Base-by-base conservation (phyloP, 1,139 yeast species). In the Debaryomycetaceae sp. region DNA sequence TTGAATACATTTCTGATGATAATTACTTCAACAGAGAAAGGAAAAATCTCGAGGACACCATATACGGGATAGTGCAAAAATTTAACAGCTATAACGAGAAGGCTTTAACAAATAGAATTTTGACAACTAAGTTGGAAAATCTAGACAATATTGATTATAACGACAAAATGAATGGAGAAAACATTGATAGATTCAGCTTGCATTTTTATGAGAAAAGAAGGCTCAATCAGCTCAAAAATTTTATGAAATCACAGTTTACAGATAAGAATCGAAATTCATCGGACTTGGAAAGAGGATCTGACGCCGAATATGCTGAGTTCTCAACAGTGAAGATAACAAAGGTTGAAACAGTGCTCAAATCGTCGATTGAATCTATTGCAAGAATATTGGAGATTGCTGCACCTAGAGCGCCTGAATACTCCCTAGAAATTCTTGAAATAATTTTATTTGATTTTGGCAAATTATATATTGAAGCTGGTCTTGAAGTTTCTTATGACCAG, bases 321-420 rank as follows among this genome's bases (percentile, higher is more conserved):
- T 51, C 62, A 1, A 56, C 62, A 8, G 60, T 78, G 38, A 69
- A 69, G 30, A 53, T 81, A 11, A 55, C 65, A 13, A 66, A 71
- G 31, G 81, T 87, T 3, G 92, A 87, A 50, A 67, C 73, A 1
- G 75, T 87, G 43, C 65, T 89, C 33, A 81, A 81, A 48, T 78
- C 87, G 24, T 75, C 84, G 4, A 87, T 89, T 24, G 98, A 91
- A 60, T 76, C 92, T 1, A 70, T 88, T 5, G 85, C 95, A 3
- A 72, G 98, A 53, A 71, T 84, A 5, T 75, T 87, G 53, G 96
- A 88, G 53, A 64, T 91, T 39, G 73, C 82, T 1, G 87, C 95
- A 1, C 59, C 63, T 16, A 82, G 76, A 46, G 70, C 87, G 5
- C 76, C 85, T 3, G 83, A 78, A 36, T 78, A 81, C 52, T 77